Evolutionary conservation across 441 rosid genomes (phyloP).

Genomic region (Eutrema salsugineum): DNA sequence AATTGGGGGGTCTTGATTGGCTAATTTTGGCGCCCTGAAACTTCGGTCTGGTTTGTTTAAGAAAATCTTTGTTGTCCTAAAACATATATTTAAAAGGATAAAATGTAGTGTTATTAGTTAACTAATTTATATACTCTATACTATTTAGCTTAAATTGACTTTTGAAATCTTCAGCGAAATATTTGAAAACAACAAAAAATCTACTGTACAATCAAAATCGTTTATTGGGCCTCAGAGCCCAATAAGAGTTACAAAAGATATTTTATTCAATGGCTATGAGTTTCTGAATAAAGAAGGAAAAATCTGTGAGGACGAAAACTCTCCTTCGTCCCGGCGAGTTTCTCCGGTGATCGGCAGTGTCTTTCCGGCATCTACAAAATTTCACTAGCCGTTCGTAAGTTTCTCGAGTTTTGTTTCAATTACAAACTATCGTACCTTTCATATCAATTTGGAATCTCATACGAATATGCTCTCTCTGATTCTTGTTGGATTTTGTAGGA

Average conservation of each 20-base stretch:
- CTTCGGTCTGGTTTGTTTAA: conserved; percentile 21
- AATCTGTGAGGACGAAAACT: conserved; percentile 25
- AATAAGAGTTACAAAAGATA: background rate
- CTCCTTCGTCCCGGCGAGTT: conserved; percentile 21
- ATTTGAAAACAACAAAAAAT: background rate
- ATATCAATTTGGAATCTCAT: background rate
- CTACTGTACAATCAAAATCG: background rate
- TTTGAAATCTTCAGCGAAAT: background rate
- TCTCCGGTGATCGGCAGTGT: conserved; percentile 15
- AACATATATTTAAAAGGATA: no score
- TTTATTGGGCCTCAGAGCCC: background rate
- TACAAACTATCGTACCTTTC: background rate
- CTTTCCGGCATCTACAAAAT: background rate
- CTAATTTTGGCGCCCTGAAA: conserved; percentile 26
- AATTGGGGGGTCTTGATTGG: conserved; percentile 14
- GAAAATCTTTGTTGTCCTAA: conserved; percentile 17
- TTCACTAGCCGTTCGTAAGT: background rate
- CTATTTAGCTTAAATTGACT: no score
- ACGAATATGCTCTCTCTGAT: background rate
- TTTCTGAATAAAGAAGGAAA: background rate
- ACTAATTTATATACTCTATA: no score
- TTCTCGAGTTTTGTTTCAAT: background rate
- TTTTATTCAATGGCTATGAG: background rate
- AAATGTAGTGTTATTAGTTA: no score
- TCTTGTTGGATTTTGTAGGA: conserved; percentile 9